Base-by-base conservation (phyloP, 2,329 filamentous ascomycete species). In the Coniosporium tulheliwenetii region DNA sequence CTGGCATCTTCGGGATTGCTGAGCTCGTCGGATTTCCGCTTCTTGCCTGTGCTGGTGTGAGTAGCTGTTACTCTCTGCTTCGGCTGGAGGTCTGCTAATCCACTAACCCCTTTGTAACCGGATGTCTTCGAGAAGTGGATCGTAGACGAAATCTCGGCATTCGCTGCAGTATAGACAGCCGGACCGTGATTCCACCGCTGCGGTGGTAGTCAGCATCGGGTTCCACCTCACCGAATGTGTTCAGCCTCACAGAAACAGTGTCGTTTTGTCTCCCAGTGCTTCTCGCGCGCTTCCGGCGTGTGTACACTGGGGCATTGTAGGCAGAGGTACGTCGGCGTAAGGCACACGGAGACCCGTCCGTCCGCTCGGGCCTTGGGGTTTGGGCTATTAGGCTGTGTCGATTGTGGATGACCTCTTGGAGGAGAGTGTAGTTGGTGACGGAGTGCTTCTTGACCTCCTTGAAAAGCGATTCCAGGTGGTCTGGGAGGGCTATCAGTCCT, bases 111-210 rank as follows among this genome's bases (percentile, higher is more conserved):
- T 83, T 42, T 77, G 70, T 35, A 84, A 62, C 44, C 84, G 72
- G 42, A 86, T 70, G 40, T 82, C 79, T 54, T 91, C 84, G 5
- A 91, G 66, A 5, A 80, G 82, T 5, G 82, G 81, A 50, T 91
- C 84, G 70, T 83, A 89, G 30, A 91, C 79, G 47, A 85, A 77
- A 56, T 91, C 84, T 53, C 82, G 75, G 55, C 84, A 91, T 55
- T 85, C 78, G 48, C 85, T 80, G 58, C 84, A 91, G 60, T 81
- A 89, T 5, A 91, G 64, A 39, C 76, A 71, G 33, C 83, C 84
- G 48, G 73, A 79, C 43, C 77, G 70, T 16, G 83, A 89, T 53
- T 91, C 84, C 33, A 87, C 80, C 54, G 81, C 82, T 86, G 36
- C 5, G 9, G 8, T 9, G 12, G 3, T 5, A 30, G 30, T 36